phyloP scores from a whole-genome alignment of 306 rosid genomes.

The Trichosanthes cucumerina region DNA sequence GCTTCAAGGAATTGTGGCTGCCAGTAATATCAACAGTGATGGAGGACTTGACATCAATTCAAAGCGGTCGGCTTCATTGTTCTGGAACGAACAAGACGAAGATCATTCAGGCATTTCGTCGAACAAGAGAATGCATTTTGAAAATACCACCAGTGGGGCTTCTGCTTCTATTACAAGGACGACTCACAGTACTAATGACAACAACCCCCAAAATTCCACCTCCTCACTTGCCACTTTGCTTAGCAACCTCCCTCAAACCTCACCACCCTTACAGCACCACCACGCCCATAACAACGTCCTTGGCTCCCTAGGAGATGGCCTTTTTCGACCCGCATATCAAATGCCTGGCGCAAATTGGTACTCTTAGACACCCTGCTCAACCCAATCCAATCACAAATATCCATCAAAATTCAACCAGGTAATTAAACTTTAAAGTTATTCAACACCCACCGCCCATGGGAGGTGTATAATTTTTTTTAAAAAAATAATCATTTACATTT shows the following conservation, averaged over 20 bases:
- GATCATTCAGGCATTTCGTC: slow-evolving; percentile 22
- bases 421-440: neutral
- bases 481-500: neutral
- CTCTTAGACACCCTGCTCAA: slow-evolving; percentile 10
- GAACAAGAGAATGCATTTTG: slow-evolving; percentile 37
- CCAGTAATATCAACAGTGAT: neutral
- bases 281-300: slow-evolving; percentile 28
- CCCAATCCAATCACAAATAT: neutral
- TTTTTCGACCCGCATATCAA: slow-evolving; percentile 28
- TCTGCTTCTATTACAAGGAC: slow-evolving; percentile 21
- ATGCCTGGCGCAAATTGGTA: slow-evolving; percentile 53
- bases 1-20: slow-evolving; percentile 30
- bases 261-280: slow-evolving; percentile 40
- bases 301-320: slow-evolving; percentile 24
- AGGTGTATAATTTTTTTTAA: neutral
- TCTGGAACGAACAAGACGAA: slow-evolving; percentile 40
- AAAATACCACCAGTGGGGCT: slow-evolving; percentile 13
- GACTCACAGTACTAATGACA: neutral
- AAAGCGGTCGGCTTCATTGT: slow-evolving; percentile 36
- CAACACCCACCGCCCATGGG: neutral
- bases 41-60: neutral
- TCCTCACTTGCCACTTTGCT: slow-evolving; percentile 40
- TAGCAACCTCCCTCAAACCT: slow-evolving; percentile 40
- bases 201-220: slow-evolving; percentile 23
- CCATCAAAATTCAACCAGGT: neutral